phyloP scores from a whole-genome alignment of 1,284 basidiomycete genomes.

The Irpex lacteus region DNA sequence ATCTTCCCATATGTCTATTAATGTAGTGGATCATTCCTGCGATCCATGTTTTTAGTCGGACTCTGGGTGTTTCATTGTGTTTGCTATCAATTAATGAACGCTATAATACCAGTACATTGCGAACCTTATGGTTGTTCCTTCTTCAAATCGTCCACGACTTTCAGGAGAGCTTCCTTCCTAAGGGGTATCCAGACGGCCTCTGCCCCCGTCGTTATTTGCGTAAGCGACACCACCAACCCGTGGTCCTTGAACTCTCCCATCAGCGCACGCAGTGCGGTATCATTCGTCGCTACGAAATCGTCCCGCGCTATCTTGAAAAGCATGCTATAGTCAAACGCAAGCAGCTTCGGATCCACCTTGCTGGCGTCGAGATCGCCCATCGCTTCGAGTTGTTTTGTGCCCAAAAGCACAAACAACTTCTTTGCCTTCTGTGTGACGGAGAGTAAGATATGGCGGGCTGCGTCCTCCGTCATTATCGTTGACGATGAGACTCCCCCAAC shows the following conservation, averaged over 20 bases:
- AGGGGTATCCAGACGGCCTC: slow-evolving; percentile 84
- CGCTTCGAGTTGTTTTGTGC: slow-evolving; percentile 58
- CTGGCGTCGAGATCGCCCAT: slow-evolving; percentile 36
- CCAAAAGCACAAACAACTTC: slow-evolving; percentile 72
- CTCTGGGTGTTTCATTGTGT: no score
- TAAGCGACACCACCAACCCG: slow-evolving; percentile 62
- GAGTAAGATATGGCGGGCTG: slow-evolving; percentile 79
- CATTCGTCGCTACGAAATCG: slow-evolving; percentile 84
- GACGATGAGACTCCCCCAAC: slow-evolving; percentile 24
- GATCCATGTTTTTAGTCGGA: no score
- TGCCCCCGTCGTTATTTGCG: slow-evolving; percentile 37
- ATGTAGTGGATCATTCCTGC: neutral
- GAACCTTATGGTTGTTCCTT: neutral
- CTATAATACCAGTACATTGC: no score
- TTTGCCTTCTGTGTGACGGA: slow-evolving; percentile 86
- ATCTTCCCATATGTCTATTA: slow-evolving; percentile 86
- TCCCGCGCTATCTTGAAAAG: slow-evolving; percentile 69
- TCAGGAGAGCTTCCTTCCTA: slow-evolving; percentile 59
- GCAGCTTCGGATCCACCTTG: slow-evolving; percentile 36
- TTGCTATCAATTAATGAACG: no score
- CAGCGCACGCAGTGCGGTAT: slow-evolving; percentile 77
- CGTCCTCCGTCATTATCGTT: slow-evolving; percentile 70
- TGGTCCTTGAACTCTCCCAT: slow-evolving; percentile 91
- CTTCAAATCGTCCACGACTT: slow-evolving; percentile 28
- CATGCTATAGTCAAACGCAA: slow-evolving; percentile 60